Conservation (phyloP, 108 stramenopile genomes). For the Cyclotella distinguenda region DNA sequence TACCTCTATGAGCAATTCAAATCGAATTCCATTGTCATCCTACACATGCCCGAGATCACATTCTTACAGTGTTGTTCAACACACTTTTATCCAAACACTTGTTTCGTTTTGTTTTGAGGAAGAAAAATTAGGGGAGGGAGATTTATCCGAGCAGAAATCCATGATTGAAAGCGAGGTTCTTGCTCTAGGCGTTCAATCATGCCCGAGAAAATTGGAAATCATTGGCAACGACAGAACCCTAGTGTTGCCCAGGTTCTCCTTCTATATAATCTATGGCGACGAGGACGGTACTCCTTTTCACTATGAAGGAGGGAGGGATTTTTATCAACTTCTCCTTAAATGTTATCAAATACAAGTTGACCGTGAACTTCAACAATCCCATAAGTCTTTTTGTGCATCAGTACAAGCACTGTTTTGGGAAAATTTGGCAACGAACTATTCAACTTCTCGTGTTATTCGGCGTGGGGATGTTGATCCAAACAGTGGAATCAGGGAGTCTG, state of each 20-base stretch:
- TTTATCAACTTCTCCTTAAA: constrained; percentile 7
- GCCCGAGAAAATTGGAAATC: constrained; percentile 58
- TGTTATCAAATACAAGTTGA: not conserved
- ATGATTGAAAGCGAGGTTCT: constrained; percentile 30
- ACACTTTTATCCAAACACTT: constrained; percentile 22
- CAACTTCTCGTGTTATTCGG: constrained; percentile 65
- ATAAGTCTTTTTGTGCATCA: not conserved
- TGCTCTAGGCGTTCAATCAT: constrained; percentile 31
- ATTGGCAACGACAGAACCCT: constrained; percentile 81
- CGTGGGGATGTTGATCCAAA: constrained; percentile 77
- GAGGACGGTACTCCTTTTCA: not conserved
- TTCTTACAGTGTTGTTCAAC: constrained; percentile 19
- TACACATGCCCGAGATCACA: not conserved
- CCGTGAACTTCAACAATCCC: not conserved
- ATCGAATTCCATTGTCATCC: not conserved
- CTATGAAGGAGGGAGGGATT: constrained; percentile 4
- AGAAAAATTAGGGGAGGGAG: not conserved
- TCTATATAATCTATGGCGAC: constrained; percentile 15
- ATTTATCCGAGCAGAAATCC: not conserved
- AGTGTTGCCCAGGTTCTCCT: constrained; percentile 60
- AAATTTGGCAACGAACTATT: constrained; percentile 38
- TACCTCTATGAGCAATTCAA: constrained; percentile 39
- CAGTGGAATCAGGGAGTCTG: constrained; percentile 68
- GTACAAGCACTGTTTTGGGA: constrained; percentile 57
- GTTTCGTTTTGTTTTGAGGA: constrained; percentile 7